Evolutionary conservation across 129 eudicot genomes (phyloP).

Genomic region (Helianthus annuus): HanXRQr2.0-SUNRISE NC_035434.2:155783173-155783672

Average conservation of each 20-base stretch:
- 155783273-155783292: no score
- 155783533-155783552: slow-evolving; percentile 91
- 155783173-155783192: no score
- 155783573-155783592: slow-evolving; percentile 82
- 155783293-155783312: neutral
- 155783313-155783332: slow-evolving; percentile 83
- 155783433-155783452: slow-evolving; percentile 94
- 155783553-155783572: slow-evolving; percentile 90
- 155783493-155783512: slow-evolving; percentile 94
- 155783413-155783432: slow-evolving; percentile 71
- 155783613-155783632: slow-evolving; percentile 79
- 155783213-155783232: no score
- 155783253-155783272: no score
- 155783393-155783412: slow-evolving; percentile 69
- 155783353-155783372: slow-evolving; percentile 75
- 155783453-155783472: slow-evolving; percentile 71
- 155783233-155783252: no score
- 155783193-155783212: no score
- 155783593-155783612: slow-evolving; percentile 97
- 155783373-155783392: slow-evolving; percentile 94
- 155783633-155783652: slow-evolving; percentile 72
- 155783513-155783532: slow-evolving; percentile 83
- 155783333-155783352: slow-evolving; percentile 86
- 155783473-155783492: slow-evolving; percentile 85
- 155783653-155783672: slow-evolving; percentile 90